phyloP scores from a whole-genome alignment of 768 basidiomycete species.

The Dacryopinax spathularia region DNA sequence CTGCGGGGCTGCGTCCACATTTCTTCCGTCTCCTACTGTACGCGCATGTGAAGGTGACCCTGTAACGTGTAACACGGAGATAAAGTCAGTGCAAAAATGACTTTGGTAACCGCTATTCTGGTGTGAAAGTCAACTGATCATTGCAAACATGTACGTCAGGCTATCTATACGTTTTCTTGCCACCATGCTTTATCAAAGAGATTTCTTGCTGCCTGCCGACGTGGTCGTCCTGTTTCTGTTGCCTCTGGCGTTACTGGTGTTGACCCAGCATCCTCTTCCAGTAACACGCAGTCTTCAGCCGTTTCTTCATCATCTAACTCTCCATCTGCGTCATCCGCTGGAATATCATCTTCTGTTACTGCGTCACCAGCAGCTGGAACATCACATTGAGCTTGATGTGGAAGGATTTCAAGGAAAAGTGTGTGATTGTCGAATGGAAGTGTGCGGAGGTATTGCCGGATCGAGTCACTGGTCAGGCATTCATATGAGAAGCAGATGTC shows the following conservation, averaged over 20 bases:
- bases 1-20: not conserved
- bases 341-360: not conserved
- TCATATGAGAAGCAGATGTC: not conserved
- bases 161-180: not conserved
- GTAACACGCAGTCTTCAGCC: not conserved
- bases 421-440: not conserved
- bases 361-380: not conserved
- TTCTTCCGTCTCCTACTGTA: constrained; percentile 6
- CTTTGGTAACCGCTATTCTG: too few species aligned
- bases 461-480: not conserved
- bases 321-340: not conserved
- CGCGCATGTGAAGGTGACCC: too few species aligned
- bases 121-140: too few species aligned
- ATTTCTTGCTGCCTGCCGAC: not conserved
- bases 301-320: not conserved
- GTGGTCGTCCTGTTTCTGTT: not conserved
- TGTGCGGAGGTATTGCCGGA: not conserved
- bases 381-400: not conserved
- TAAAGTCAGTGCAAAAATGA: too few species aligned
- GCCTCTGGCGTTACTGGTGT: not conserved
- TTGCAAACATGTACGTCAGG: too few species aligned
- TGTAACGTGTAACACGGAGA: too few species aligned
- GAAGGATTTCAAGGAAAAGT: not conserved
- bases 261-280: not conserved
- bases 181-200: not conserved